phyloP scores from a whole-genome alignment of 352 stramenopile species.

The Thalassiosira livingstoniorum region DNA sequence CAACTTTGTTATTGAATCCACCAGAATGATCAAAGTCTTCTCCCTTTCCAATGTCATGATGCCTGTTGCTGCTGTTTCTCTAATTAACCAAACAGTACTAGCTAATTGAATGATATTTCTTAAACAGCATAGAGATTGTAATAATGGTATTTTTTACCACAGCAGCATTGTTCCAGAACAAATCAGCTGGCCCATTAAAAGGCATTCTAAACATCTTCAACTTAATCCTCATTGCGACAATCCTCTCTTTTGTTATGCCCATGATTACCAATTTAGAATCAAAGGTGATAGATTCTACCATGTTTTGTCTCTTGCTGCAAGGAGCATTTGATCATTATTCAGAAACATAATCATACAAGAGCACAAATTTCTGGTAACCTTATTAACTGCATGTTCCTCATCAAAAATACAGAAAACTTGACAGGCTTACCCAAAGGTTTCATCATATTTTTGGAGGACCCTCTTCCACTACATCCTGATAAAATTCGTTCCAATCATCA shows the following conservation, averaged over 20 bases:
- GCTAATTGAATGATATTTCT: constrained; percentile 70
- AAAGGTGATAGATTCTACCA: constrained; percentile 60
- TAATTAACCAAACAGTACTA: constrained; percentile 57
- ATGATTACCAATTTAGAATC: constrained; percentile 62
- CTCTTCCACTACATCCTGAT: constrained; percentile 41
- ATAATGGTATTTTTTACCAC: constrained; percentile 59
- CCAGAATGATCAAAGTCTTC: constrained; percentile 47
- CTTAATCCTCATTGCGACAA: constrained; percentile 59
- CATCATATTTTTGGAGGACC: constrained; percentile 32
- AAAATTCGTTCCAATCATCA: constrained; percentile 54
- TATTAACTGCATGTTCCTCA: constrained; percentile 57
- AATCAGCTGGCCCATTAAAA: constrained; percentile 47
- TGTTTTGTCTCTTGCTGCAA: constrained; percentile 62
- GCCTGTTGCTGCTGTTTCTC: constrained; percentile 49
- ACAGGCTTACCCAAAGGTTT: constrained; percentile 40
- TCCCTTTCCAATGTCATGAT: constrained; percentile 63
- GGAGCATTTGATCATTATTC: constrained; percentile 46
- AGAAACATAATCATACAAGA: constrained; percentile 62
- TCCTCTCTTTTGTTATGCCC: constrained; percentile 14
- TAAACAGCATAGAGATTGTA: constrained; percentile 54
- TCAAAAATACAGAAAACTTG: constrained; percentile 38
- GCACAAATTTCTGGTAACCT: constrained; percentile 49
- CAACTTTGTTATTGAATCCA: constrained; percentile 65
- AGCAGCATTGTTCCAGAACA: constrained; percentile 64
- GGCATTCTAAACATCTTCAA: constrained; percentile 60